Conservation (phyloP, 306 rosid genomes). For the Carpinus viminea region DNA sequence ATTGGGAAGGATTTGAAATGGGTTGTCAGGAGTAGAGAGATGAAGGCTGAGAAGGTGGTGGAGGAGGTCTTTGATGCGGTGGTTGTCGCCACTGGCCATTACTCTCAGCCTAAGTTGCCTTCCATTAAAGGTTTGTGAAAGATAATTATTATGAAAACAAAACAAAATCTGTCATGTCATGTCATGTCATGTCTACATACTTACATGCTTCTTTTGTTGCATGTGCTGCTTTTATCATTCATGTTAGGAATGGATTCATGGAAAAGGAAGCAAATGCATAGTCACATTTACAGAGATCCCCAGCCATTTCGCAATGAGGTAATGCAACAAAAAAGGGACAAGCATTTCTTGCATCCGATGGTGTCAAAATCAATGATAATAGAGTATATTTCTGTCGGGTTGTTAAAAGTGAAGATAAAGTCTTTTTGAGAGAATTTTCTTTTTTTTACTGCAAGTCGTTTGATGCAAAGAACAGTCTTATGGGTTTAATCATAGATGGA, state of each 20-base stretch:
- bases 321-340: not conserved
- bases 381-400: no score
- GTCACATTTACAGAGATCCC: constrained; percentile 80
- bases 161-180: not conserved
- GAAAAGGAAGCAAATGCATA: constrained; percentile 86
- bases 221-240: constrained; percentile 16
- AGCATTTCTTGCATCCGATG: no score
- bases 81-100: constrained; percentile 90
- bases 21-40: constrained; percentile 64
- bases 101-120: constrained; percentile 80
- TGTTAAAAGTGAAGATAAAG: no score
- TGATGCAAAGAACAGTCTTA: no score
- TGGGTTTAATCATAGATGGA: no score
- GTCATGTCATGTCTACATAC: not conserved
- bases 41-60: constrained; percentile 34
- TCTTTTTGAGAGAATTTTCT: no score
- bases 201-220: not conserved
- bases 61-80: constrained; percentile 90
- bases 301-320: constrained; percentile 80
- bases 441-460: no score
- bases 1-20: constrained; percentile 63
- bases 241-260: constrained; percentile 76
- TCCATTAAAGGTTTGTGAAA: constrained; percentile 55
- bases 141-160: not conserved
- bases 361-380: no score